phyloP scores from a whole-genome alignment of 345 rosid genomes.

The Nasturtium officinale region DNA sequence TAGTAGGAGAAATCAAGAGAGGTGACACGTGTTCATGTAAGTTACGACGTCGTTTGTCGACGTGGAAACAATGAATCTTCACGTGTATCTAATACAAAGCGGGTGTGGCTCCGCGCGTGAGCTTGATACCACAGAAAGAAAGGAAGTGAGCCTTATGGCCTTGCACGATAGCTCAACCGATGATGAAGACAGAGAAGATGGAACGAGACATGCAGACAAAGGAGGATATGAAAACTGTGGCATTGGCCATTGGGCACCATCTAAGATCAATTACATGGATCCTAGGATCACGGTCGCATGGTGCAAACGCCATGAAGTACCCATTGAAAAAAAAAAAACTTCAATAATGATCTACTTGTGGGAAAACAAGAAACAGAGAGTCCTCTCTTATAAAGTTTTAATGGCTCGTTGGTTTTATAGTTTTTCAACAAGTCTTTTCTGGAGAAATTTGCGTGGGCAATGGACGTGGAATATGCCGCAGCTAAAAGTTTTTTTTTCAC shows the following conservation, averaged over 20 bases:
- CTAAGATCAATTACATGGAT: conserved; percentile 92
- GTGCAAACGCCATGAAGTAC: conserved; percentile 97
- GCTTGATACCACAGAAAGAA: no score
- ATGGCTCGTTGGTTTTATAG: conserved; percentile 44
- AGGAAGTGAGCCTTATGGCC: no score
- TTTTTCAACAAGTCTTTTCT: conserved; percentile 85
- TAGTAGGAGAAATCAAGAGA: no score
- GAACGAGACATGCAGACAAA: conserved; percentile 72
- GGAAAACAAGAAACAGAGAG: neutral
- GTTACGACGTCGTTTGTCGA: no score
- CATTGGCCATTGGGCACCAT: conserved; percentile 83
- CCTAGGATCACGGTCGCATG: conserved; percentile 96
- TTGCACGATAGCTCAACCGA: conserved; percentile 59
- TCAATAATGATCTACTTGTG: neutral
- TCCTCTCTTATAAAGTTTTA: neutral
- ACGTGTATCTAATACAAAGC: no score
- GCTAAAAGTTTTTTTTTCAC: no score
- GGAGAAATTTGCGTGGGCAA: conserved; percentile 90
- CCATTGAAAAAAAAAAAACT: conserved; percentile 58
- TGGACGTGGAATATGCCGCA: conserved; percentile 98
- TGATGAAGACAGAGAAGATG: conserved; percentile 65
- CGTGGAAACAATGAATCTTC: no score
- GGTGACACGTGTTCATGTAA: no score
- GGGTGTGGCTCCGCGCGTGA: no score
- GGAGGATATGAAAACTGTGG: conserved; percentile 88